A percentile compares a stretch with the other conserved stretches of the same genome.
These are phyloP conservation scores for Ascochyta fabae DNA, from an alignment of 2,329 filamentous ascomycete species.

Conservation along the genomic window DNA sequence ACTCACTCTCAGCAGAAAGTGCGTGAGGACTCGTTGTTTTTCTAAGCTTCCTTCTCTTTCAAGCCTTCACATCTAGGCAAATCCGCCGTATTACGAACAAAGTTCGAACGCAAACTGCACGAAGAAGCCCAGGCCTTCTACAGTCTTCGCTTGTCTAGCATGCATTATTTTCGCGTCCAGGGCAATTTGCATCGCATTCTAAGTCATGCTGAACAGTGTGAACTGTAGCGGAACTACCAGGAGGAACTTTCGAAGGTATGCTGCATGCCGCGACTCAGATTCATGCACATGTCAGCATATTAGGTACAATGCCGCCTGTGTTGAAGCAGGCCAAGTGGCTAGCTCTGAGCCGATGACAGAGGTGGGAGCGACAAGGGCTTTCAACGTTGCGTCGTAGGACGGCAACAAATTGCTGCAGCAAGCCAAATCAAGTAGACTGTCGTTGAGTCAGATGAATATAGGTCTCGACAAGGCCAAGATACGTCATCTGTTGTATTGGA, in stretches of 20 bases:
- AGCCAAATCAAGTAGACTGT: not conserved
- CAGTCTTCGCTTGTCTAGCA: conserved; percentile 23
- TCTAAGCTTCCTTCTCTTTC: conserved; percentile 13
- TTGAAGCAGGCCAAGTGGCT: no score
- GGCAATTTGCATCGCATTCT: conserved; percentile 34
- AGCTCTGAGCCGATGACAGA: conserved; percentile 20
- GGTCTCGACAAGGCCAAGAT: not conserved
- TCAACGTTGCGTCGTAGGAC: not conserved
- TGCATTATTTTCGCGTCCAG: conserved; percentile 19
- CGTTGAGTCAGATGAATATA: not conserved
- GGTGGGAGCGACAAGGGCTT: conserved; percentile 25
- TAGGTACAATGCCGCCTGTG: no score
- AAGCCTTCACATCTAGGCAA: conserved; percentile 19
- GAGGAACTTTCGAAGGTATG: conserved; percentile 26
- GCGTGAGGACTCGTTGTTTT: not conserved
- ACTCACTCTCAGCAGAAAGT: no score
- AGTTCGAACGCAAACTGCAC: conserved; percentile 28
- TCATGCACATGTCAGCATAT: no score
- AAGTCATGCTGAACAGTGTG: conserved; percentile 25
- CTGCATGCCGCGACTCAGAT: no score
- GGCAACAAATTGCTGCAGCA: not conserved
- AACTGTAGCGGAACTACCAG: conserved; percentile 28
- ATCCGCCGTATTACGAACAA: conserved; percentile 31
- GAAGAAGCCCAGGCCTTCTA: conserved; percentile 23
- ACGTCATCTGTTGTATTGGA: conserved; percentile 21